Base-by-base conservation (phyloP, 768 basidiomycete species). In the Serpula lacrymans region DNA sequence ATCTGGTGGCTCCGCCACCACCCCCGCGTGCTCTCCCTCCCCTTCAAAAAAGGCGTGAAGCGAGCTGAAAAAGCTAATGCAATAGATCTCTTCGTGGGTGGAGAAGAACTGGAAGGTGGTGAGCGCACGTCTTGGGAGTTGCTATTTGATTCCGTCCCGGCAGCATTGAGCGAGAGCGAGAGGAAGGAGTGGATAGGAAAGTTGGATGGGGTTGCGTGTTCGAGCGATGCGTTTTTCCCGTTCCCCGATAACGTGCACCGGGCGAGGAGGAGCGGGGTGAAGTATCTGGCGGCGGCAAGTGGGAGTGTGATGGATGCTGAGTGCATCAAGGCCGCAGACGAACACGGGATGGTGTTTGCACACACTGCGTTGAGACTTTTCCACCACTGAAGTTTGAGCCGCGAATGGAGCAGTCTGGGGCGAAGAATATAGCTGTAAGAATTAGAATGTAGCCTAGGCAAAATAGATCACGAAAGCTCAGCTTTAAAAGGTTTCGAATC, bases 1-100 rank as follows among this genome's bases (percentile, higher is more conserved):
- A 76, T 92, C 49, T 99, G 96, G 96, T 98, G 96, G 95, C 75
- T 98, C 41, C 84, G 96, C 10, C 93, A 98, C 70, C 93, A 98
- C 67, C 85, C 94, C 1, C 84, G 88, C 33, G 95, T 96, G 31
- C 84, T 97, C 47, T 72, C 76, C 3, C 79, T 99, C 17, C 89
- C 95, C 2, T 99, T 97, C 79, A 97, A 95, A 62, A 92, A 93
- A 58, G 94, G 94, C 30, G 84, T 90, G 51, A 98, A 98, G 74
- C 84, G 96, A 37, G 92, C 96, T 1, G 96, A 99, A 54, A 97
- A 96, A 65, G 91, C 95, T 23, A 98, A 98, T 65, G 96, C 93
- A 26, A 97, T 97, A 53, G 95, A 98, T 60, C 75, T 98, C 20
- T 98, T 89, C 62, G 96, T 98, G 39, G 82, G 84, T 27, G 90